phyloP scores from a whole-genome alignment of 2,329 filamentous ascomycete species.

The Sodiomyces alkalinus region DNA sequence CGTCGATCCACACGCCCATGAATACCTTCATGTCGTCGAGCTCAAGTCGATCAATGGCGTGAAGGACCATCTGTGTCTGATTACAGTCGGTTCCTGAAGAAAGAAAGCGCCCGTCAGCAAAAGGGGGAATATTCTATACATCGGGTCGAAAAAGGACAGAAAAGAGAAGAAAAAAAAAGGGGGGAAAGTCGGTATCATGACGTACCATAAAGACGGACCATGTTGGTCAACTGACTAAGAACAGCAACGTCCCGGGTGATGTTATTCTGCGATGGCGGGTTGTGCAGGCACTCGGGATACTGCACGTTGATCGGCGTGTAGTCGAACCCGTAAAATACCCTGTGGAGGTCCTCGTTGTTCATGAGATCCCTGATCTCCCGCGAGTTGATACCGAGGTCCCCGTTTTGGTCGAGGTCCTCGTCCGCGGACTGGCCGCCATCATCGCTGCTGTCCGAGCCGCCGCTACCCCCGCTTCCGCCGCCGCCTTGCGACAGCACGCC shows the following conservation, averaged over 20 bases:
- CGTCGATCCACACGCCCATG: conserved; percentile 88
- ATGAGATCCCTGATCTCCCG: conserved; percentile 66
- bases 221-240: conserved; percentile 78
- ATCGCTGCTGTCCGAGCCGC: conserved; percentile 12
- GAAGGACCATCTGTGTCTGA: conserved; percentile 85
- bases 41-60: conserved; percentile 61
- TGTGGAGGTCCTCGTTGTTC: conserved; percentile 70
- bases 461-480: conserved; percentile 10
- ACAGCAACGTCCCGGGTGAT: conserved; percentile 83
- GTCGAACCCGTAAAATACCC: conserved; percentile 89
- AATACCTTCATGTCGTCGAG: conserved; percentile 73
- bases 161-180: not conserved
- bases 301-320: conserved; percentile 88
- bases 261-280: conserved; percentile 83
- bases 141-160: not conserved
- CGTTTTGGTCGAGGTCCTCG: conserved; percentile 46
- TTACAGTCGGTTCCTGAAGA: conserved; percentile 64
- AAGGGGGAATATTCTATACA: not conserved
- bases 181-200: not conserved
- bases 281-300: conserved; percentile 65
- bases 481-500: conserved; percentile 44
- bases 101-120: too few species aligned
- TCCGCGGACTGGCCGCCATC: conserved; percentile 32
- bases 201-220: conserved; percentile 66
- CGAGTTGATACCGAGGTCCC: conserved; percentile 61